Evolutionary conservation across 2,329 filamentous ascomycete genomes (phyloP).

Genomic region (Aspergillus glaucus): DNA sequence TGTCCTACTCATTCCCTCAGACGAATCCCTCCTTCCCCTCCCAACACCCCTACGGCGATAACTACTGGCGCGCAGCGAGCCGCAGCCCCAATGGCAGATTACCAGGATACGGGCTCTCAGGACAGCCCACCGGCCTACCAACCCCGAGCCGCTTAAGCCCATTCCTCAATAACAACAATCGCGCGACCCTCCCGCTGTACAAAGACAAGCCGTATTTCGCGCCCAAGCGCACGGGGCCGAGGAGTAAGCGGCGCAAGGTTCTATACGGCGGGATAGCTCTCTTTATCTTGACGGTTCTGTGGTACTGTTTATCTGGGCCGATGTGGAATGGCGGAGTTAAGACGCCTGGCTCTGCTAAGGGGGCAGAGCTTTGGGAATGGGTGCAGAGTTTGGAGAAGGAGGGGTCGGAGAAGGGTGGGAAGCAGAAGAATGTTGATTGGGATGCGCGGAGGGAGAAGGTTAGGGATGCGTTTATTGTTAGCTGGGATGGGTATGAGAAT

Average conservation of each 20-base stretch:
- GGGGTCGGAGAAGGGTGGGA: slow-evolving; percentile 18
- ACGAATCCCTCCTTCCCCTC: slow-evolving; percentile 63
- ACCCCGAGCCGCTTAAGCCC: slow-evolving; percentile 43
- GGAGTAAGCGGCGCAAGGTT: slow-evolving; percentile 60
- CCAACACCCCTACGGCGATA: slow-evolving; percentile 60
- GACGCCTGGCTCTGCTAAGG: slow-evolving; percentile 29
- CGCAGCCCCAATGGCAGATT: slow-evolving; percentile 23
- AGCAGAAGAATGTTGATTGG: slow-evolving; percentile 59
- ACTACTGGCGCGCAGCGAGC: slow-evolving; percentile 53
- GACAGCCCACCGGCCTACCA: slow-evolving; percentile 46
- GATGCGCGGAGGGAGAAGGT: slow-evolving; percentile 69
- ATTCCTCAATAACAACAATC: slow-evolving; percentile 56
- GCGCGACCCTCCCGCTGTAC: slow-evolving; percentile 76
- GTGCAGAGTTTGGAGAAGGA: slow-evolving; percentile 42
- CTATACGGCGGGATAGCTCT: slow-evolving; percentile 49
- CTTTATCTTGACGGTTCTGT: slow-evolving; percentile 54
- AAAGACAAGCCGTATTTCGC: slow-evolving; percentile 88
- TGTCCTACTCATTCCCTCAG: slow-evolving; percentile 59
- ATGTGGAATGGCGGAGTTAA: slow-evolving; percentile 15
- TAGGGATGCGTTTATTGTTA: slow-evolving; percentile 80
- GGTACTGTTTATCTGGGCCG: slow-evolving; percentile 49
- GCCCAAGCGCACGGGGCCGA: slow-evolving; percentile 49
- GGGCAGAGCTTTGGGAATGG: slow-evolving; percentile 50
- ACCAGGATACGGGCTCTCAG: slow-evolving; percentile 35
- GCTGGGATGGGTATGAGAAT: slow-evolving; percentile 87